These are phyloP conservation scores for Hyphopichia fennica DNA, from an alignment of 1,139 yeast genomes.

Conservation along the genomic window DNA sequence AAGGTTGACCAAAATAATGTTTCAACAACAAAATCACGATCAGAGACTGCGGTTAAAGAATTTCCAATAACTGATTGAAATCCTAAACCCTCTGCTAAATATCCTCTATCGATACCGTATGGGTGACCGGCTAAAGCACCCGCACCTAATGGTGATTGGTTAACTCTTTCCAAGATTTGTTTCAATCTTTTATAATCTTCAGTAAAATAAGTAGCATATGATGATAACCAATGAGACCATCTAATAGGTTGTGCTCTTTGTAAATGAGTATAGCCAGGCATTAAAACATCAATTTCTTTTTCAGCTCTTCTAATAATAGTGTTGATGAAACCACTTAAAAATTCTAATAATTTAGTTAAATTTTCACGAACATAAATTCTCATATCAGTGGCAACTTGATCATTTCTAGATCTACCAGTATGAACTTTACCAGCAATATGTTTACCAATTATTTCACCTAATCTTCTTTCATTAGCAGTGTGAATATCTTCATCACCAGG, in stretches of 20 bases:
- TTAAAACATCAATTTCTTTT: slow-evolving; percentile 81
- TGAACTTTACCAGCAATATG: slow-evolving; percentile 96
- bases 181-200: slow-evolving; percentile 84
- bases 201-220: slow-evolving; percentile 91
- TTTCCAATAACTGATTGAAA: slow-evolving; percentile 88
- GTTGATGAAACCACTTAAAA: slow-evolving; percentile 60
- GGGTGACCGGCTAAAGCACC: slow-evolving; percentile 99
- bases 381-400: slow-evolving; percentile 98
- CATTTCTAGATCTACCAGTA: slow-evolving; percentile 97
- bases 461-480: slow-evolving; percentile 96
- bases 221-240: slow-evolving; percentile 97
- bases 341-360: slow-evolving; percentile 57
- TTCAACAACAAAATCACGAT: slow-evolving; percentile 96
- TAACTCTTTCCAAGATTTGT: slow-evolving; percentile 79
- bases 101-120: slow-evolving; percentile 94
- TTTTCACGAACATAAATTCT: slow-evolving; percentile 87
- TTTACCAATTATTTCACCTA: slow-evolving; percentile 93
- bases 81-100: slow-evolving; percentile 73
- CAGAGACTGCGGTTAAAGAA: slow-evolving; percentile 92
- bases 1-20: slow-evolving; percentile 96
- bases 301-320: slow-evolving; percentile 76
- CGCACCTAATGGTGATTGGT: slow-evolving; percentile 88
- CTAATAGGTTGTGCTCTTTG: slow-evolving; percentile 99
- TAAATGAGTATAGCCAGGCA: slow-evolving; percentile 99
- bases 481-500: slow-evolving; percentile 97